Evolutionary conservation across 1,284 basidiomycete species (phyloP), one percentile per base, ranked within the genome.

Genomic region (Taiwanofungus camphoratus): DNA sequence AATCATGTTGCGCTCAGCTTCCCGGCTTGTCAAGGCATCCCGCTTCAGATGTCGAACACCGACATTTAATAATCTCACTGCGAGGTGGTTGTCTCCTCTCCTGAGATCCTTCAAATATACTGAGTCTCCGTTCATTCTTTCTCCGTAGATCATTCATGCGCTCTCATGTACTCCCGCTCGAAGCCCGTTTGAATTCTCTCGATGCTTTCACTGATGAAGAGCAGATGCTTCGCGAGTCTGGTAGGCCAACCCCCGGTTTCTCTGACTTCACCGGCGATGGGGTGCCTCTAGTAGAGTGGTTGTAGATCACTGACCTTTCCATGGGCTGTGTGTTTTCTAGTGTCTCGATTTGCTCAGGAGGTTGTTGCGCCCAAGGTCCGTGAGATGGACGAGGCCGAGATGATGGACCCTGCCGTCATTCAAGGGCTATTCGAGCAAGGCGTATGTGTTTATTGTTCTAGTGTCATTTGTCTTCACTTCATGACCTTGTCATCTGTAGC

Each of bases 381-480:
- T 31, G 90, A 93, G 60, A 99, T 99, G 96, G 95, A 99, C 63
- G 95, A 99, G 73, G 86, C 85, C 41, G 96, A 99, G 67, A 72
- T 70, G 57, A 99, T 99, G 96, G 92, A 97, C 63, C 82, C 89
- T 1, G 72, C 68, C 2, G 68, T 99, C 57, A 92, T 99, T 61
- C 77, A 90, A 59, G 91, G 85, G 0, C 76, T 98, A 16, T 99
- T 97, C 52, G 92, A 97, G 47, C 92, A 97, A 68, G 95, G 95
- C 23, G 92, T 97, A 60, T 55, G 85, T 69, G 31, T 6, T 12
- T 21, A 35, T 13, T 2, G n/a, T 15, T n/a, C 30, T 2, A n/a
- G 7, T 23, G 19, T 9, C 19, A 36, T 23, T n/a, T 40, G 9
- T 23, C 29, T 40, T 21, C n/a, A 45, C 30, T 20, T 21, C 20